These are phyloP conservation scores for Ceratobasidium sp. DNA, from an alignment of 1,284 basidiomycete species.

Conservation along the genomic window DNA sequence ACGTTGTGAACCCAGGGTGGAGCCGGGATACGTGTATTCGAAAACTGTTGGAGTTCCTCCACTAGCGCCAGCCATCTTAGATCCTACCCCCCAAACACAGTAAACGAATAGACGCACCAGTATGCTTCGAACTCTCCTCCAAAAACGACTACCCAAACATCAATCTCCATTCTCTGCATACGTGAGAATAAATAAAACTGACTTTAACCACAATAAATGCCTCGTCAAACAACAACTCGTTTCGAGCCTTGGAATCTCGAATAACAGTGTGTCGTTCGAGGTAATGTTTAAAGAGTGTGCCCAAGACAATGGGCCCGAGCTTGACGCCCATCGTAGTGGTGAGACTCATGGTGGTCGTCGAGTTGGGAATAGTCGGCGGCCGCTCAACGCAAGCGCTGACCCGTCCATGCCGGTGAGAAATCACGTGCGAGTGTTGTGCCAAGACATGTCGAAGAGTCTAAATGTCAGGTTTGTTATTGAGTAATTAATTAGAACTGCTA, in stretches of 20 bases:
- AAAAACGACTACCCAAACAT: slow-evolving; percentile 61
- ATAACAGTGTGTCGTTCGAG: slow-evolving; percentile 70
- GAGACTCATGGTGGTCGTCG: slow-evolving; percentile 45
- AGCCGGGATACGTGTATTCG: slow-evolving; percentile 86
- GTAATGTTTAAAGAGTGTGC: slow-evolving; percentile 86
- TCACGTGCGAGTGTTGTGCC: not conserved
- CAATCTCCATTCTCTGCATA: not conserved
- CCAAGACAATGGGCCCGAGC: slow-evolving; percentile 80
- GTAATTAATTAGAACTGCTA: not conserved
- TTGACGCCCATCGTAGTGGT: slow-evolving; percentile 63
- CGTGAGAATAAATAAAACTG: slow-evolving; percentile 51
- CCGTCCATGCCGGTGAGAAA: not conserved
- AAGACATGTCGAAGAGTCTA: not conserved
- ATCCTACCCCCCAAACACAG: not conserved
- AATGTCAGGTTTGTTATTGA: not conserved
- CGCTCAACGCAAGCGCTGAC: not conserved
- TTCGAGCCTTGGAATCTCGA: slow-evolving; percentile 67
- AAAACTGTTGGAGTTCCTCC: slow-evolving; percentile 87
- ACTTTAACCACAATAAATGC: slow-evolving; percentile 86
- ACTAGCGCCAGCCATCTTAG: slow-evolving; percentile 64
- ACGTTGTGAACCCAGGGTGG: slow-evolving; percentile 91
- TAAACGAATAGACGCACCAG: not conserved
- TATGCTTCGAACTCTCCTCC: slow-evolving; percentile 63
- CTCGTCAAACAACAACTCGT: slow-evolving; percentile 87
- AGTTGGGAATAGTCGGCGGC: slow-evolving; percentile 1